A percentile compares a stretch with the other conserved stretches of the same genome.
These are phyloP conservation scores for Nicotiana sylvestris DNA, from an alignment of 257 asterid genomes.

Conservation along the genomic window DNA sequence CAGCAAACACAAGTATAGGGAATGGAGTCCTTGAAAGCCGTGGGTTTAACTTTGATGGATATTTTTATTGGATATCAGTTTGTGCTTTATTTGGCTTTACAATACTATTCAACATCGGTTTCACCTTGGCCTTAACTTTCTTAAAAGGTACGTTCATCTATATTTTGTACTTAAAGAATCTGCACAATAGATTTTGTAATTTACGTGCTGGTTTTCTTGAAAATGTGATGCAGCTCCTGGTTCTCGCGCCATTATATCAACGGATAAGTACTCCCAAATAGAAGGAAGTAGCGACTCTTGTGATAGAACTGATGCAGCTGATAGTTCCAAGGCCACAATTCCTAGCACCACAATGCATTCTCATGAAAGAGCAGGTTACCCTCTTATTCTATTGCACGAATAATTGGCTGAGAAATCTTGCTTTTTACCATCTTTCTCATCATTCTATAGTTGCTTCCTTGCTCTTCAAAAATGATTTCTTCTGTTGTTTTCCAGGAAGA, in stretches of 20 bases:
- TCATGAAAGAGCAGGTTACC: slow-evolving; percentile 9
- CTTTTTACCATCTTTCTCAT: background rate
- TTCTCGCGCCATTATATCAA: slow-evolving; percentile 66
- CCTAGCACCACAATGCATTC: slow-evolving; percentile 13
- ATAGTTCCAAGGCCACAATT: slow-evolving; percentile 11
- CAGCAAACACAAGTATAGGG: slow-evolving; percentile 48
- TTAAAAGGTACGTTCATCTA: slow-evolving; percentile 43
- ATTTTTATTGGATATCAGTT: slow-evolving; percentile 53
- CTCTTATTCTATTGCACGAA: background rate
- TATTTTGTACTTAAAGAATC: slow-evolving; percentile 3
- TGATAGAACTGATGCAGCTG: slow-evolving; percentile 10
- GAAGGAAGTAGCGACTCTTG: slow-evolving; percentile 26
- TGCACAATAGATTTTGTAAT: background rate
- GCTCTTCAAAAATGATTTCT: background rate
- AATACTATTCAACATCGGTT: slow-evolving; percentile 49
- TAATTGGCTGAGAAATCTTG: slow-evolving; percentile 4
- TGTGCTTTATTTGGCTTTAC: slow-evolving; percentile 51
- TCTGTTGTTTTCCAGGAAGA: slow-evolving; percentile 33
- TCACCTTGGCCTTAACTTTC: slow-evolving; percentile 46
- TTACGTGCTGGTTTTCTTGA: slow-evolving; percentile 6
- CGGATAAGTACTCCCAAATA: slow-evolving; percentile 38
- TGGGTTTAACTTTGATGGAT: slow-evolving; percentile 41
- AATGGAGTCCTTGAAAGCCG: slow-evolving; percentile 45
- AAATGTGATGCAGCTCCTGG: slow-evolving; percentile 50
- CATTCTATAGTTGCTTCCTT: background rate